Base-by-base conservation (phyloP, 1,139 yeast species). In the Lodderomyces margitis region DNA sequence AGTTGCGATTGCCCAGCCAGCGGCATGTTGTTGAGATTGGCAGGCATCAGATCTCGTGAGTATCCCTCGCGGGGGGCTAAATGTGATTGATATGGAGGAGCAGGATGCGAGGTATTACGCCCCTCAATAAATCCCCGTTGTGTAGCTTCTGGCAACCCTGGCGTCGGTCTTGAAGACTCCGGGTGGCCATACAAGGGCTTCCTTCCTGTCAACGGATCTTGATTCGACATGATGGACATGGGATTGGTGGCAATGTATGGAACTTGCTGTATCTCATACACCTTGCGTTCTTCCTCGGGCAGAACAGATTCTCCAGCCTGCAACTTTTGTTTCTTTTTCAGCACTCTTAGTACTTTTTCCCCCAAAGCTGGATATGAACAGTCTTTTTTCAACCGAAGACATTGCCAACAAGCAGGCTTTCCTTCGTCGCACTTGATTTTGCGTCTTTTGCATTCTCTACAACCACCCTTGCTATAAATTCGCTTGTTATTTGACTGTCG, bases 401-500 rank as follows among this genome's bases (percentile, higher is more conserved):
- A 68, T 46, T 66, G 71, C 71, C 77, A 66, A 52, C 87, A 81
- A 34, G 56, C 58, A 1, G 85, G 85, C 47, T 78, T 77, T 1
- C 66, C 67, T 52, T 81, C 87, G 54, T 80, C 85, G 55, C 87
- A 81, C 55, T 67, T 68, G 40, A 68, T 66, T 43, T 68, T 68
- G 14, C 74, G 54, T 40, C 74, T 53, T 44, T 68, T 68, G 45
- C 74, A 68, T 47, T 68, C 74, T 37, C 65, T 52, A 47, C 74
- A 68, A 1, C 74, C 74, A 17, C 58, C 59, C 41, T 65, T 68
- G 47, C 68, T 62, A 46, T 68, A 68, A 21, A 58, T 42, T 28
- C 55, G 32, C 27, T 51, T 51, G 15, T 40, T 38, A 11, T 21
- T 21, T 31, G 17, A 20, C 14, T 37, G 34, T 16, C 34, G 34